phyloP scores from a whole-genome alignment of 805 yeast genomes.

The Jamesozyma piceae region DNA sequence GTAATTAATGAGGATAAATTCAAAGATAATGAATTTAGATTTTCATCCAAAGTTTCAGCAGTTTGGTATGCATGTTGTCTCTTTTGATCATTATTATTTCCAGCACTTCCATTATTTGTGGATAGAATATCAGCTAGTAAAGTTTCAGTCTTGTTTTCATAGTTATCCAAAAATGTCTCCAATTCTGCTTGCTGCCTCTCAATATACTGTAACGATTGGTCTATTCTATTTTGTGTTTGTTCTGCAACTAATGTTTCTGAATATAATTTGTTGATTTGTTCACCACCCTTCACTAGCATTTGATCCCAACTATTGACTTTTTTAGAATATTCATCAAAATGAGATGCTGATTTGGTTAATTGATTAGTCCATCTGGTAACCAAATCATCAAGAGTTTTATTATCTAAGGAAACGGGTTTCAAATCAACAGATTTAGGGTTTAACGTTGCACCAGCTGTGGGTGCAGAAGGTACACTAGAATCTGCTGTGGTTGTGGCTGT shows the following conservation, averaged over 20 bases:
- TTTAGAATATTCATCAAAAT: constrained; percentile 65
- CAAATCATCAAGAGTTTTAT: constrained; percentile 86
- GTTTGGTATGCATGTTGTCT: constrained; percentile 82
- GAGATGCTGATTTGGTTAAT: constrained; percentile 58
- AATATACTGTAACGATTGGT: constrained; percentile 76
- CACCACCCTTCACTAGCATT: constrained; percentile 74
- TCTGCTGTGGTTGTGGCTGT: not conserved
- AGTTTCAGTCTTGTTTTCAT: constrained; percentile 44
- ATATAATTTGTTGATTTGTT: constrained; percentile 68
- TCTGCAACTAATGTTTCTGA: constrained; percentile 75
- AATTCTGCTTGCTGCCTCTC: constrained; percentile 89
- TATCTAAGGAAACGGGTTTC: constrained; percentile 68
- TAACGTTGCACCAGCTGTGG: not conserved
- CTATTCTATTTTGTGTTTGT: constrained; percentile 73
- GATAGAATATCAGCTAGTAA: constrained; percentile 31
- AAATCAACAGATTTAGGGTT: constrained; percentile 48
- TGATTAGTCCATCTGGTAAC: constrained; percentile 91
- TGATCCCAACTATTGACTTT: constrained; percentile 82
- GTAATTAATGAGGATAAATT: constrained; percentile 66
- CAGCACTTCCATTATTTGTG: constrained; percentile 16
- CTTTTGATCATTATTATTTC: constrained; percentile 55
- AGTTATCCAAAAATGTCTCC: constrained; percentile 69
- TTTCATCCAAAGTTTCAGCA: constrained; percentile 78
- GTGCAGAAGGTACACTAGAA: not conserved
- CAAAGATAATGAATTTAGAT: constrained; percentile 65